Percentiles rank a stretch among this genome's conserved stretches.
Conservation (phyloP, 2,329 filamentous ascomycete genomes). For the Talaromyces sp. region DNA sequence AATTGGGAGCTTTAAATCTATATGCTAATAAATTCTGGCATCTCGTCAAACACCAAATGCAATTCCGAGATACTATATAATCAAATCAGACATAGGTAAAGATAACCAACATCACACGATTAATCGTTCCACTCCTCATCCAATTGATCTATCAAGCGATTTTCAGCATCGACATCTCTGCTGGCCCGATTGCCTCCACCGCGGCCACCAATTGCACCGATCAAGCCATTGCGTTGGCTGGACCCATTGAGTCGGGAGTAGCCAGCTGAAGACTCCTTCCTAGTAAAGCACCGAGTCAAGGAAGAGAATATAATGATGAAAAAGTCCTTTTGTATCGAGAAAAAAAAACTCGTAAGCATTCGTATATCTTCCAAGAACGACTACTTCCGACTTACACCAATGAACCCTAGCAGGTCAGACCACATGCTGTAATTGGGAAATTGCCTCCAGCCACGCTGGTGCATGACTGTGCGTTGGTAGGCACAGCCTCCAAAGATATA, state of each 20-base stretch:
- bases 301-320: conserved; percentile 42
- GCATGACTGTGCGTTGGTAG: conserved; percentile 90
- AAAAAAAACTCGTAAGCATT: not conserved
- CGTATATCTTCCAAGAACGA: not conserved
- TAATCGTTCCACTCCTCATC: conserved; percentile 94
- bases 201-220: conserved; percentile 30
- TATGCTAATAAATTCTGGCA: no score
- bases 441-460: conserved; percentile 92
- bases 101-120: not conserved
- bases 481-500: conserved; percentile 91
- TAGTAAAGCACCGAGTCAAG: conserved; percentile 33
- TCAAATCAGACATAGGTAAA: not conserved
- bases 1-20: not conserved
- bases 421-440: conserved; percentile 91
- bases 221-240: conserved; percentile 22
- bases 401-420: conserved; percentile 78
- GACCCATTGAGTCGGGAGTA: conserved; percentile 27
- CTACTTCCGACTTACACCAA: conserved; percentile 58
- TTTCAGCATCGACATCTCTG: conserved; percentile 69
- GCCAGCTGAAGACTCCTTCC: conserved; percentile 26
- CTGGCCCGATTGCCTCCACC: conserved; percentile 28
- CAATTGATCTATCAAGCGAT: conserved; percentile 87
- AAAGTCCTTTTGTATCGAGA: conserved; percentile 35
- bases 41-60: not conserved
- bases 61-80: not conserved